Conservation (phyloP, 345 rosid genomes). For the Toxicodendron radicans region DNA sequence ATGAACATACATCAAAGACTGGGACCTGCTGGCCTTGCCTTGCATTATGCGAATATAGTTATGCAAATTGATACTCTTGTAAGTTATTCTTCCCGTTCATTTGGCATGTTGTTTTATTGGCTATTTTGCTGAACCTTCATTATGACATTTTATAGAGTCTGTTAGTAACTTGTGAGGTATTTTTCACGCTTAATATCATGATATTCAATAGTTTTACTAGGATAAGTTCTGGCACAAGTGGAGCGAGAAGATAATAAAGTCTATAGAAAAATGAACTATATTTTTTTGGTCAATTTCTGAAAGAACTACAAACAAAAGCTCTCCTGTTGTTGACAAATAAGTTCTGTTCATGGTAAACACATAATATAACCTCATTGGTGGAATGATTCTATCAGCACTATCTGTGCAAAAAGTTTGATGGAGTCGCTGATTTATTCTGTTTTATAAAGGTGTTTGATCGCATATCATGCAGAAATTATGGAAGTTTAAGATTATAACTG, state of each 20-base stretch:
- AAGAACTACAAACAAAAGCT: not conserved
- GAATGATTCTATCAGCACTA: not conserved
- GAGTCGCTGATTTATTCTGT: too few species aligned
- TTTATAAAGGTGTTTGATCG: too few species aligned
- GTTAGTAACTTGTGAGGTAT: not conserved
- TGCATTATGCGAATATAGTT: constrained; percentile 81
- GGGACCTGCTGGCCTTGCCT: constrained; percentile 84
- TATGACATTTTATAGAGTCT: not conserved
- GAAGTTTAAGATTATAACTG: not conserved
- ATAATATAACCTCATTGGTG: not conserved
- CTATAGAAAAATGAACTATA: not conserved
- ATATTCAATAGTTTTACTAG: not conserved
- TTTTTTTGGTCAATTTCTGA: not conserved
- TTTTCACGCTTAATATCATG: not conserved
- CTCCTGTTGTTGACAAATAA: not conserved
- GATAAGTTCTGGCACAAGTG: not conserved
- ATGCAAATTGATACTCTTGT: constrained; percentile 81
- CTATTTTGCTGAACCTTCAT: not conserved
- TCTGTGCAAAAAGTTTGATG: not conserved
- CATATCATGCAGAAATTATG: not conserved
- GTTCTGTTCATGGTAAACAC: not conserved
- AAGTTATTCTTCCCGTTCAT: constrained; percentile 32
- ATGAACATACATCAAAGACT: constrained; percentile 43
- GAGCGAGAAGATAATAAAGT: not conserved
- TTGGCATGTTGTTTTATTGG: not conserved